Evolutionary conservation across 1,284 basidiomycete species (phyloP).

Genomic region (Irpex rosettiformis): DNA sequence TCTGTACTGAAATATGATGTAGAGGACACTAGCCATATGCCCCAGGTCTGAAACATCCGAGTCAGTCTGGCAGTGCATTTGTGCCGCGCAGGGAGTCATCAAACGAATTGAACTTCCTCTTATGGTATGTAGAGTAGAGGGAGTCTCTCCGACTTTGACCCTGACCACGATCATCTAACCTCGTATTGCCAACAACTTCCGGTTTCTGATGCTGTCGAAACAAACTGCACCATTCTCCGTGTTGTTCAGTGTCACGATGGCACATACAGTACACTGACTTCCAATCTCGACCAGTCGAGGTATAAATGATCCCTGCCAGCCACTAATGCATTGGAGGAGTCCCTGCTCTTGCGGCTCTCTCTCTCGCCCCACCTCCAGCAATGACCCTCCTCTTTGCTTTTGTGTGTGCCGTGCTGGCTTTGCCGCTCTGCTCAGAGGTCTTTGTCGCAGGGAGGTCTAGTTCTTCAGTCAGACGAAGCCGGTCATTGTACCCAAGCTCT

Average conservation of each 20-base stretch:
- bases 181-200: neutral
- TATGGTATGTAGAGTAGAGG: neutral
- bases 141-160: no score
- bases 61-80: no score
- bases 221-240: neutral
- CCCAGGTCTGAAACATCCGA: no score
- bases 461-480: neutral
- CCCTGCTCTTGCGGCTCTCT: neutral
- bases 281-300: neutral
- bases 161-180: neutral
- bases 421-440: neutral
- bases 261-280: neutral
- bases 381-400: neutral
- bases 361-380: neutral
- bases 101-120: neutral
- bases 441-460: neutral
- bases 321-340: neutral
- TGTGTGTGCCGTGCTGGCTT: neutral
- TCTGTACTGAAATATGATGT: neutral
- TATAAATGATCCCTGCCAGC: neutral
- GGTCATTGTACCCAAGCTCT: neutral
- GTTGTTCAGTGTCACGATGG: neutral
- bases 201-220: neutral
- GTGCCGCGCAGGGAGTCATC: neutral
- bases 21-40: no score